Evolutionary conservation across 768 basidiomycete species (phyloP).

Genomic region (Tricholoma sp.): DNA sequence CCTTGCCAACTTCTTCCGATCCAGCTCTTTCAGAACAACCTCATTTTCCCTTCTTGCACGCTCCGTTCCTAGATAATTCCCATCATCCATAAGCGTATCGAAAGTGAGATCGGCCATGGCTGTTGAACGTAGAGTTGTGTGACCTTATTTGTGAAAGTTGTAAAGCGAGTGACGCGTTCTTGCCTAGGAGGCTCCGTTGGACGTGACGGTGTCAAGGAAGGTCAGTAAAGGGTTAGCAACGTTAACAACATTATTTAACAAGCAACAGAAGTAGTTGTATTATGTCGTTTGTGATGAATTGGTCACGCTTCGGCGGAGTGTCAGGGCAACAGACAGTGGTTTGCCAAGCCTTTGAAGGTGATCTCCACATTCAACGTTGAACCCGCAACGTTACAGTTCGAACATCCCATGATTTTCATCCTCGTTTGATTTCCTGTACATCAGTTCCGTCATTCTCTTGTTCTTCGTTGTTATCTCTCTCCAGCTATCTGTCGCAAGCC

Average conservation of each 20-base stretch:
- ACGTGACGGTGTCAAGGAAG: no score
- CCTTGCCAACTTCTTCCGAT: constrained; percentile 93
- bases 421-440: constrained; percentile 6
- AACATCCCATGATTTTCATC: constrained; percentile 5
- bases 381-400: no score
- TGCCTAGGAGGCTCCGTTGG: constrained; percentile 1
- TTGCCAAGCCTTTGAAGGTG: no score
- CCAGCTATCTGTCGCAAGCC: constrained; percentile 4
- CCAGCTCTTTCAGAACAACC: constrained; percentile 90
- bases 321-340: constrained; percentile 27
- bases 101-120: constrained; percentile 70
- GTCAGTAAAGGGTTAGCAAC: no score
- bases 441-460: constrained; percentile 11
- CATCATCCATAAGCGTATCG: constrained; percentile 76
- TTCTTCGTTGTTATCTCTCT: background rate
- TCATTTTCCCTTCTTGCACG: constrained; percentile 77
- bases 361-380: constrained; percentile 7
- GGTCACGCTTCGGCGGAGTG: constrained; percentile 5
- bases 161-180: background rate
- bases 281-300: background rate
- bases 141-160: background rate
- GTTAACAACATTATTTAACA: no score
- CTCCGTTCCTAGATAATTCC: constrained; percentile 67
- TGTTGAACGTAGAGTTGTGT: background rate
- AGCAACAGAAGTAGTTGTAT: background rate